These are phyloP conservation scores for Colletotrichum gigasporum DNA, from an alignment of 2,329 filamentous ascomycete genomes.

Conservation along the genomic window DNA sequence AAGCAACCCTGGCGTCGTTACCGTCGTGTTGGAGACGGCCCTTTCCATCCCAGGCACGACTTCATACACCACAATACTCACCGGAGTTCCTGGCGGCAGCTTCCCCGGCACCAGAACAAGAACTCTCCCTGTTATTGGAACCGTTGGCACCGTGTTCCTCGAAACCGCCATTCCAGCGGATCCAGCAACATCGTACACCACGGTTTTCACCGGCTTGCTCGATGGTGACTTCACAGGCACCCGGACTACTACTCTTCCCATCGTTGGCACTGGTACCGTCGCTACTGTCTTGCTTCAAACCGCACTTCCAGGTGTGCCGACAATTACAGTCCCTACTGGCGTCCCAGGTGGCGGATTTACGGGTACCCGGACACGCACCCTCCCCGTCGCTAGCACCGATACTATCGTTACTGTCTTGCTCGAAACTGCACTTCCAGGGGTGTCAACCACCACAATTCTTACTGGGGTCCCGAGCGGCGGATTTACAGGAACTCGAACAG, in stretches of 20 bases:
- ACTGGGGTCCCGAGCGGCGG: no score
- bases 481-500: no score
- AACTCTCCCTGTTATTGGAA: background rate
- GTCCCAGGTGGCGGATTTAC: no score
- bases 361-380: no score
- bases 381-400: no score
- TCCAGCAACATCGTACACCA: no score
- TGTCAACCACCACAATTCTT: no score
- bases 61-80: constrained; percentile 6
- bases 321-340: background rate
- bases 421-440: no score
- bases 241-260: background rate
- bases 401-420: no score
- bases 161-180: background rate
- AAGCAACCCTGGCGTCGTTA: constrained; percentile 8
- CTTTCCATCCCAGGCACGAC: background rate
- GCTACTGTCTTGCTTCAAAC: constrained; percentile 3
- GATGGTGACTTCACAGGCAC: background rate
- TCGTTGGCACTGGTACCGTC: background rate
- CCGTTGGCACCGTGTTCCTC: background rate
- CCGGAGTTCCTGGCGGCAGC: background rate
- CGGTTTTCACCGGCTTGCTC: no score
- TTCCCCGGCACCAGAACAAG: background rate
- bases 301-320: background rate
- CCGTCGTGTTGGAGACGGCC: constrained; percentile 16